Base-by-base conservation (phyloP, 352 stramenopile genomes). In the Globisporangium sylvaticum region DNA sequence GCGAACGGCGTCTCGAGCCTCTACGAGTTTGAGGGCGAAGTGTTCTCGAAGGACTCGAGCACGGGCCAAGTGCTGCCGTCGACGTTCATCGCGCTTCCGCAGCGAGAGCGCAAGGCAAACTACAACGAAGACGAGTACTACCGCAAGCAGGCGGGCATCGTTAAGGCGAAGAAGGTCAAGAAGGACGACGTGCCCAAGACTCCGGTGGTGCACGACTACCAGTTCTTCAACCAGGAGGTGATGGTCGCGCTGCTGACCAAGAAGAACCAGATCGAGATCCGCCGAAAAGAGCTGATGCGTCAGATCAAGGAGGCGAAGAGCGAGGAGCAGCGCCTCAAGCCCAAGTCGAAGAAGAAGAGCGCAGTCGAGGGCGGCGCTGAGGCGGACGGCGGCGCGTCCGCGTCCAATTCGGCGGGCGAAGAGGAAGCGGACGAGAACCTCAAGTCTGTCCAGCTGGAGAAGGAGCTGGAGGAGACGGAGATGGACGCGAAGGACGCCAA, bases 61-160 rank as follows among this genome's bases (percentile, higher is more conserved):
- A 85, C 77, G 22, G 87, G 88, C 24, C 71, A 87, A 24, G 52
- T 96, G n/a, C 68, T 95, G 65, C 83, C 94, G n/a, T 94, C 94
- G 48, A 94, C 81, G n/a, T 96, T 96, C 29, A 96, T 94, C 56
- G 91, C 88, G 37, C 76, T 96, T 14, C 88, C 88, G 3, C 84
- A 92, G 64, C 84, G 88, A 37, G 86, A 93, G 66, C 88, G 91
- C 60, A 97, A 97, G 75, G 89, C 81, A 15, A 96, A 96, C 77
- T 96, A 99, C 83, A 97, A 99, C 73, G 94, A 98, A 60, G 97
- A 98, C 71, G 95, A 98, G 79, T 98, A 98, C 73, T 99, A 98
- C 69, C 89, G 92, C 39, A 83, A 96, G 60, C 84, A 94, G 44
- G 84, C 86, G 1, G 88, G 88, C 0, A 73, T 94, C 34, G 79